Evolutionary conservation across 1,139 yeast genomes (phyloP), one percentile per base, ranked within the genome.

Genomic region (Hansenula anomala): DNA sequence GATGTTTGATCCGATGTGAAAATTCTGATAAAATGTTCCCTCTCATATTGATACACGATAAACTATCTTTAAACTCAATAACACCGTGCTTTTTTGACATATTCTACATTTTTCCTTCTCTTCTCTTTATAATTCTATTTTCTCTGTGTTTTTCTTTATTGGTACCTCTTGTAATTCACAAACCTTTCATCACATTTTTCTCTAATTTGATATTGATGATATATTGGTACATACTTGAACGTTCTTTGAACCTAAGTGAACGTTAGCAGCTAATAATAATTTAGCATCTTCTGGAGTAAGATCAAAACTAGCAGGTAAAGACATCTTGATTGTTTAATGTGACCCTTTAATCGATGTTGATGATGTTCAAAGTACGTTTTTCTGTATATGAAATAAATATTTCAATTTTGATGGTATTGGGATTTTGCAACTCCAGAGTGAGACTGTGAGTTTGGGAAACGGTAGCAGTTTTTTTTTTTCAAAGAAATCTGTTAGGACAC

Each of bases 201-300:
- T n/a, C 22, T 25, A 13, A 7, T 33, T 29, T 29, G 11, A 28
- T 16, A 4, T 16, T 6, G 9, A 16, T 4, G 22, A 26, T 28
- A 78, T 87, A 73, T 80, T 4, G 22, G 26, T 28, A 78, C 87
- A 73, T 80, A 82, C 94, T 79, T 92, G 97, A 71, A 92, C 95
- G 88, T 94, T 94, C 89, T 92, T 92, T 70, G 97, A 83, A 73
- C 99, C 99, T 73, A 92, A 86, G 83, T 94, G 99, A 66, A 85
- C 92, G 88, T 92, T 92, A 73, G 99, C 99, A 71, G 99, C 97
- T 78, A 94, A 84, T 77, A 94, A 84, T 73, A 92, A 88, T 83
- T 92, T 94, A 79, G 96, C 96, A 78, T 92, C 98, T 79, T 90
- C 97, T 75, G 94, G 90, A 73, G 97, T 82, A 73, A 80, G 80